Evolutionary conservation across 371 early-diverging fungal species (phyloP).

Genomic region (Rhizopus arrhizus): DNA sequence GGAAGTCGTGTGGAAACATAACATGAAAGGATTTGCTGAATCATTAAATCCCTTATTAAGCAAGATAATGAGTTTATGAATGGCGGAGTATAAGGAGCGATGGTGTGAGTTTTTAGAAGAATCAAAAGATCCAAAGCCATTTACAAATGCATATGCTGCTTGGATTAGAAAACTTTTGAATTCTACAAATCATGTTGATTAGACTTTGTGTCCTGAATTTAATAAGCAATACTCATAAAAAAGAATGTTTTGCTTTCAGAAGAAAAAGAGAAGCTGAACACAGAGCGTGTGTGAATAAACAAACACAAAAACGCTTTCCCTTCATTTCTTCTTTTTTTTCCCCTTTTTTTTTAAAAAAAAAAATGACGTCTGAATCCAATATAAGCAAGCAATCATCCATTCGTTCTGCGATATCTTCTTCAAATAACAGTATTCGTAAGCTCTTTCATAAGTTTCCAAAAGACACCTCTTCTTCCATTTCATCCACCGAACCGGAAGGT

Average conservation of each 20-base stretch:
- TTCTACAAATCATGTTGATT: conserved; percentile 12
- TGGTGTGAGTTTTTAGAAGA: conserved; percentile 26
- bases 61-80: conserved; percentile 13
- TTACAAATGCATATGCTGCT: conserved; percentile 33
- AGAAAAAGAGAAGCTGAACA: not conserved
- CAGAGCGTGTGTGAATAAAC: not conserved
- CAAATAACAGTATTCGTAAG: conserved; percentile 6
- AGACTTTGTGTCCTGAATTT: conserved; percentile 21
- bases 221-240: not conserved
- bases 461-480: not conserved
- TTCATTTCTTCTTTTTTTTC: not conserved
- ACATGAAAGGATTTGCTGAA: conserved; percentile 29
- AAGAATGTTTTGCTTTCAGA: not conserved
- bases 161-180: conserved; percentile 31
- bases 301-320: not conserved
- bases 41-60: conserved; percentile 27
- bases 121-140: conserved; percentile 21
- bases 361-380: conserved; percentile 2
- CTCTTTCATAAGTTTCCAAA: conserved; percentile 12
- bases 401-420: not conserved
- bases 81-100: conserved; percentile 9
- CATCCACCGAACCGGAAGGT: conserved; percentile 1
- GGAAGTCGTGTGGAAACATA: conserved; percentile 36
- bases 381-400: not conserved
- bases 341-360: conserved; percentile 5